phyloP scores from a whole-genome alignment of 768 basidiomycete species.

The Ramaria sp. region DNA sequence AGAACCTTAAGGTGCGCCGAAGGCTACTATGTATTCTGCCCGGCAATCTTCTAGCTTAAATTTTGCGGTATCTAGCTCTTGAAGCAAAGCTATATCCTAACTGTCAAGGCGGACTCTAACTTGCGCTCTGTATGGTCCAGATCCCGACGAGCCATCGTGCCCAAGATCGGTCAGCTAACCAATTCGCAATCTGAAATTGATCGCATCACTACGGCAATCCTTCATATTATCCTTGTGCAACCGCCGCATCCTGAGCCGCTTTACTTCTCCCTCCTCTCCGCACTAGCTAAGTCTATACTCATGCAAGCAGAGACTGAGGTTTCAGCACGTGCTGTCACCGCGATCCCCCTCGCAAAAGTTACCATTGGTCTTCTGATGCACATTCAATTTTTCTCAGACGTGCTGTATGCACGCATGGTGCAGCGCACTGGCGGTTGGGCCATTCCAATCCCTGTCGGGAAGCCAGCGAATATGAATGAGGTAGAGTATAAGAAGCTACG shows the following conservation, averaged over 20 bases:
- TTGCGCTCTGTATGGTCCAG: slow-evolving; percentile 45
- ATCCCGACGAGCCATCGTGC: slow-evolving; percentile 71
- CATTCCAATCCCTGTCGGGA: slow-evolving; percentile 53
- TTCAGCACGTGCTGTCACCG: slow-evolving; percentile 76
- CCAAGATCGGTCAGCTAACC: slow-evolving; percentile 82
- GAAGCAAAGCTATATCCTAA: slow-evolving; percentile 53
- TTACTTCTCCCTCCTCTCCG: slow-evolving; percentile 72
- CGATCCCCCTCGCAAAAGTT: slow-evolving; percentile 72
- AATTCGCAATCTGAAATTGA: slow-evolving; percentile 51
- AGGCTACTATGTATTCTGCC: background rate
- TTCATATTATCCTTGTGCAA: slow-evolving; percentile 29
- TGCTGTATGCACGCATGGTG: slow-evolving; percentile 78
- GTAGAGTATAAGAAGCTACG: slow-evolving; percentile 36
- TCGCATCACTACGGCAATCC: slow-evolving; percentile 44
- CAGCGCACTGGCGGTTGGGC: slow-evolving; percentile 88
- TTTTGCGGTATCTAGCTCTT: slow-evolving; percentile 18
- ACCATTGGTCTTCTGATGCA: slow-evolving; percentile 59
- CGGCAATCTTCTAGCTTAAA: slow-evolving; percentile 9
- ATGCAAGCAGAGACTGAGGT: slow-evolving; percentile 93
- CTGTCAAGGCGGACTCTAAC: slow-evolving; percentile 47
- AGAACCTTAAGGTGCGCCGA: slow-evolving; percentile 38
- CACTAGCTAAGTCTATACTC: slow-evolving; percentile 81
- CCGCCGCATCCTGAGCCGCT: slow-evolving; percentile 25
- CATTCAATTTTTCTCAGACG: slow-evolving; percentile 48
- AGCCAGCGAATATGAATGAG: slow-evolving; percentile 30